A percentile compares a stretch with the other conserved stretches of the same genome.
These are phyloP conservation scores for Pulveroboletus sp. DNA, from an alignment of 768 basidiomycete species.

Conservation along the genomic window DNA sequence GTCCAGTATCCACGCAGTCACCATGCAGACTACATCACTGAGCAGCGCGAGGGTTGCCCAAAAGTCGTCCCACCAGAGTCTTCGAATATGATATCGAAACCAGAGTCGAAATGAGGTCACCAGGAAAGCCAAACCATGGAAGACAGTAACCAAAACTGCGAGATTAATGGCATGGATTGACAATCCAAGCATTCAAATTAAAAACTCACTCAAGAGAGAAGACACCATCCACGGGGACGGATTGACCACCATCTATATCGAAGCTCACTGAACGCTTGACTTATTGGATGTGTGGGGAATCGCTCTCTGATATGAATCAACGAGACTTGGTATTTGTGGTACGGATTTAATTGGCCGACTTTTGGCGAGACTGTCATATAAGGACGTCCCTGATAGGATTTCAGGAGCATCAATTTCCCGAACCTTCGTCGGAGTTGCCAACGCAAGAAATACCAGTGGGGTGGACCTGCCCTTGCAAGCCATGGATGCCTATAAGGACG, in stretches of 20 bases:
- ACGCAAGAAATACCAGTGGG: background rate
- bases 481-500: background rate
- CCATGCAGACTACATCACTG: slow-evolving; percentile 9
- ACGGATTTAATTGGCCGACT: background rate
- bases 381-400: slow-evolving; percentile 1
- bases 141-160: slow-evolving; percentile 17
- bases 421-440: background rate
- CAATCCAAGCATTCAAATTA: background rate
- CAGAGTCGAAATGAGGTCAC: slow-evolving; percentile 27
- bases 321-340: background rate
- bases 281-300: background rate
- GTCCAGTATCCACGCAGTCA: slow-evolving; percentile 10
- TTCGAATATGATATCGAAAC: slow-evolving; percentile 20
- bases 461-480: background rate
- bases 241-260: slow-evolving; percentile 1
- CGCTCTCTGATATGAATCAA: background rate
- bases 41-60: slow-evolving; percentile 20
- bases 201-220: slow-evolving; percentile 16
- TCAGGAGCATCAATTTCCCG: background rate
- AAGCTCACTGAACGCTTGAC: background rate
- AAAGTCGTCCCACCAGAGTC: slow-evolving; percentile 31
- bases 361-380: background rate
- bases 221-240: slow-evolving; percentile 15
- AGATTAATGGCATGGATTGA: background rate
- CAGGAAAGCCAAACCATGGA: slow-evolving; percentile 17